These are phyloP conservation scores for Neltuma alba DNA, from an alignment of 306 rosid genomes.

Conservation along the genomic window DNA sequence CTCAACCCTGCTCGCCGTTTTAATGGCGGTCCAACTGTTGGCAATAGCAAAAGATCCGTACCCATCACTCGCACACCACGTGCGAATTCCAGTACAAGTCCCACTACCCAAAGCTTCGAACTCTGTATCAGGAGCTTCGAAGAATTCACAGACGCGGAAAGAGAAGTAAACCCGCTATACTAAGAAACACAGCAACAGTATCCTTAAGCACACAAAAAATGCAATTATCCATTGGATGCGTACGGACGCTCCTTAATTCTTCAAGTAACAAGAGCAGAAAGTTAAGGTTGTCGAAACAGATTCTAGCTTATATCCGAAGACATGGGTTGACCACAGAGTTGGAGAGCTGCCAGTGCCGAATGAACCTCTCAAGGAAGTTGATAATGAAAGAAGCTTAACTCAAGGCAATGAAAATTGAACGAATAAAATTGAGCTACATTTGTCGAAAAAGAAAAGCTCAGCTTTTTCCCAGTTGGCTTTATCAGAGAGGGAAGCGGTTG, in stretches of 20 bases:
- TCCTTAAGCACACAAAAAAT: constrained; percentile 23
- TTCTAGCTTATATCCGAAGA: constrained; percentile 91
- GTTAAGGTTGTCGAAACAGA: neutral
- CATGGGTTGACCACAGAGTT: constrained; percentile 53
- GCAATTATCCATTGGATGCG: constrained; percentile 48
- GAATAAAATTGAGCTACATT: constrained; percentile 35
- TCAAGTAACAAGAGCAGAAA: neutral
- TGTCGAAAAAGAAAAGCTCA: constrained; percentile 8
- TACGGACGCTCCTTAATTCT: constrained; percentile 1
- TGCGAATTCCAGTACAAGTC: constrained; percentile 38
- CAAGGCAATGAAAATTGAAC: constrained; percentile 22
- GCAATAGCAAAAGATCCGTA: constrained; percentile 67
- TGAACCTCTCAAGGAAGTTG: constrained; percentile 18
- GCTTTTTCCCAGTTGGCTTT: constrained; percentile 36
- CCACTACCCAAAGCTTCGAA: constrained; percentile 41
- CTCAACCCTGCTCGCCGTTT: constrained; percentile 98
- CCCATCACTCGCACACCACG: constrained; percentile 68
- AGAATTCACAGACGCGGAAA: constrained; percentile 19
- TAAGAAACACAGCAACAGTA: neutral
- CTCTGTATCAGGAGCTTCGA: constrained; percentile 33
- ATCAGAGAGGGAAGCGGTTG: constrained; percentile 33
- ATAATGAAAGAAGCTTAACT: constrained; percentile 22
- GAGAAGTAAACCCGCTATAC: constrained; percentile 31
- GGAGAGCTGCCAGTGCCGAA: constrained; percentile 7
- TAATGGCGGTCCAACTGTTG: constrained; percentile 96